These are phyloP conservation scores for Moricandia arvensis DNA, from an alignment of 345 rosid genomes.

Conservation along the genomic window DNA sequence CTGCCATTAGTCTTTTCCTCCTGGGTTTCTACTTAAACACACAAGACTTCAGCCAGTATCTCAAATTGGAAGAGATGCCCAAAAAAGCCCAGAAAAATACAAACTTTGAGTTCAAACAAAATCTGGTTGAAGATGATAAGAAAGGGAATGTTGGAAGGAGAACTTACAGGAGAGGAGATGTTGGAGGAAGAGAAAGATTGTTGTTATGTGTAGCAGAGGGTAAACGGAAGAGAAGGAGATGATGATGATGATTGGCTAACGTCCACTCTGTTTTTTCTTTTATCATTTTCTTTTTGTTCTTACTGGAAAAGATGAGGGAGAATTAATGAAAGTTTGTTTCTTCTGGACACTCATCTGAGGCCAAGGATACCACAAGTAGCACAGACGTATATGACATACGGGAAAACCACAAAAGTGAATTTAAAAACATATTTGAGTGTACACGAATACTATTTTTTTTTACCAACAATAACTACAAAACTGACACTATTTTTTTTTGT, in stretches of 20 bases:
- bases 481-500: neutral
- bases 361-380: slow-evolving; percentile 31
- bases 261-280: neutral
- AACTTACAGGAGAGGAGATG: slow-evolving; percentile 23
- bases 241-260: slow-evolving; percentile 38
- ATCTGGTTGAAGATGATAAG: neutral
- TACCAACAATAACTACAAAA: neutral
- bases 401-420: neutral
- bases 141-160: neutral
- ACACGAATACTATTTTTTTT: neutral
- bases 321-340: slow-evolving; percentile 34
- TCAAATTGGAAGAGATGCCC: neutral
- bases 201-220: slow-evolving; percentile 23
- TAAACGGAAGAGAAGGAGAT: slow-evolving; percentile 27
- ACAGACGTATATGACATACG: neutral
- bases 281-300: slow-evolving; percentile 29
- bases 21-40: slow-evolving; percentile 16
- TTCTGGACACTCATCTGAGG: slow-evolving; percentile 27
- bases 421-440: neutral
- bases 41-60: neutral
- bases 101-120: neutral
- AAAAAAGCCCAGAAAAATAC: neutral
- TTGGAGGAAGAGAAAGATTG: slow-evolving; percentile 28
- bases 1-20: slow-evolving; percentile 40
- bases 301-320: neutral